These are phyloP conservation scores for Lophiotrema nucula DNA, from an alignment of 495 filamentous ascomycete species.

Conservation along the genomic window DNA sequence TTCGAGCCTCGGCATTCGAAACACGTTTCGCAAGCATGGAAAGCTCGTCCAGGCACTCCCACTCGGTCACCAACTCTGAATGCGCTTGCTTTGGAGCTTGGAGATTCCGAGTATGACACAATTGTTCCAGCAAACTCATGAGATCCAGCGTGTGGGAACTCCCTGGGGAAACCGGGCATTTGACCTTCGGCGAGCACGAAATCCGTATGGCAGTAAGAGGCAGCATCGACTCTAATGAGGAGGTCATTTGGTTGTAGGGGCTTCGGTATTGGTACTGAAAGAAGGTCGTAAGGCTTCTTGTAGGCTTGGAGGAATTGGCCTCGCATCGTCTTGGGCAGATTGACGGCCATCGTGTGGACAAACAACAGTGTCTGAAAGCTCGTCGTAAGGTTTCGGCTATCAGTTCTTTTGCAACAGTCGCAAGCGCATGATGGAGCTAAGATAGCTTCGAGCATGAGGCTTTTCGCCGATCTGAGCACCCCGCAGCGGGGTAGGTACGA, in stretches of 20 bases:
- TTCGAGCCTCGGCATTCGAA: constrained; percentile 38
- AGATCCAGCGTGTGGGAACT: constrained; percentile 25
- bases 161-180: constrained; percentile 33
- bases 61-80: constrained; percentile 38
- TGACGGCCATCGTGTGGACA: constrained; percentile 7
- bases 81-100: constrained; percentile 10
- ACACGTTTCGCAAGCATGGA: constrained; percentile 44
- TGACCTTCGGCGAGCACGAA: constrained; percentile 40
- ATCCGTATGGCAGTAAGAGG: constrained; percentile 47
- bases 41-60: constrained; percentile 43
- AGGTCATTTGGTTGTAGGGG: constrained; percentile 37
- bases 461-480: neutral
- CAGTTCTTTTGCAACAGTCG: too few relatives aligned
- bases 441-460: neutral
- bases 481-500: constrained; percentile 23
- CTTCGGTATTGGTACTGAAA: constrained; percentile 32
- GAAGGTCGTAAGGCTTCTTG: constrained; percentile 40
- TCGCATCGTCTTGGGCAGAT: constrained; percentile 36
- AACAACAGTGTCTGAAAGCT: neutral
- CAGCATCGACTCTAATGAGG: constrained; percentile 42
- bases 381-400: neutral
- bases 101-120: constrained; percentile 15
- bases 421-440: too few relatives aligned
- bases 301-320: constrained; percentile 43
- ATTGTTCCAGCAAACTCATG: constrained; percentile 31